Evolutionary conservation across 2,329 filamentous ascomycete species (phyloP).

Genomic region (Ramichloridium luteum): DNA sequence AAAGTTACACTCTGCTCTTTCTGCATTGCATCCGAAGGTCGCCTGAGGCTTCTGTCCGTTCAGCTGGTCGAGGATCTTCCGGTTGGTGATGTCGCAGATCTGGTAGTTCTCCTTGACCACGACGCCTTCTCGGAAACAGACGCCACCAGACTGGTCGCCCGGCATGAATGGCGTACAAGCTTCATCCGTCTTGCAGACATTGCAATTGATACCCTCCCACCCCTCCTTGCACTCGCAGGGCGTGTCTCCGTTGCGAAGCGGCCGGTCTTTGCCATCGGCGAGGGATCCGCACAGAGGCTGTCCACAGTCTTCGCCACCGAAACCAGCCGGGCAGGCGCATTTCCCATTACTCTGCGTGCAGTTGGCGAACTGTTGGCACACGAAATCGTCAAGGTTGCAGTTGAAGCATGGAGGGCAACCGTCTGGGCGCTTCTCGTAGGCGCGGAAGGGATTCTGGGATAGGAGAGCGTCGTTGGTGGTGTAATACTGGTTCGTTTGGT

Average conservation of each 20-base stretch:
- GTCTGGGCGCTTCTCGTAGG: constrained; percentile 61
- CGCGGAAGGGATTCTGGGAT: constrained; percentile 35
- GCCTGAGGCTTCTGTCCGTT: constrained; percentile 80
- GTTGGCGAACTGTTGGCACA: constrained; percentile 77
- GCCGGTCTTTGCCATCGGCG: constrained; percentile 65
- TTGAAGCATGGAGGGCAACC: constrained; percentile 91
- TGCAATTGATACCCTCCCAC: constrained; percentile 97
- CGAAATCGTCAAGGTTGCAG: constrained; percentile 86
- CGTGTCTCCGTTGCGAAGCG: constrained; percentile 54
- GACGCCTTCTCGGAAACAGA: constrained; percentile 85
- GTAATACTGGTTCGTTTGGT: constrained; percentile 17
- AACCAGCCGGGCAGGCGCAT: constrained; percentile 83
- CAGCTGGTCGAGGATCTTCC: constrained; percentile 78
- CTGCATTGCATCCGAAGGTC: constrained; percentile 79
- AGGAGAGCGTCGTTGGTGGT: constrained; percentile 20
- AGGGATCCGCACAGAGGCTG: constrained; percentile 84
- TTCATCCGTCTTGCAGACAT: constrained; percentile 68
- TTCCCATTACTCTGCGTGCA: constrained; percentile 87
- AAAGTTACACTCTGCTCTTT: constrained; percentile 72
- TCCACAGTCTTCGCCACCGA: constrained; percentile 87
- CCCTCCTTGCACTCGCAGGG: constrained; percentile 78
- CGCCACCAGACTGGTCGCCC: constrained; percentile 52
- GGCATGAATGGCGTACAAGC: constrained; percentile 86
- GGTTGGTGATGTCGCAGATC: constrained; percentile 94
- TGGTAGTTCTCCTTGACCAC: constrained; percentile 93